Percentiles rank a stretch among this genome's conserved stretches.
phyloP scores from a whole-genome alignment of 441 rosid species.

The California macrophylla region DNA sequence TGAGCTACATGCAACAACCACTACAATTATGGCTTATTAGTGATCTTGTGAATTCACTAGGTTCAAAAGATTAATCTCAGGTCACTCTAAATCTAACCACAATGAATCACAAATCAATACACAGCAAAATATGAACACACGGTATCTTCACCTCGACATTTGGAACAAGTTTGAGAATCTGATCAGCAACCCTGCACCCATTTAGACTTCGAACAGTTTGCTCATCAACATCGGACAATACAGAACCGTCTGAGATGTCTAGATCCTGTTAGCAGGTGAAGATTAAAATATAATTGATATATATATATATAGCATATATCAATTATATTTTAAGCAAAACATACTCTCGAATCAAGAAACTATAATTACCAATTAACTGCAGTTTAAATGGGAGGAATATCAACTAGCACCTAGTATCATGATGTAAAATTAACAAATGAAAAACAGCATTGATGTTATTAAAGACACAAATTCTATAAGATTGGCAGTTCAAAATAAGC shows the following conservation, averaged over 20 bases:
- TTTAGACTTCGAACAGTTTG: constrained; percentile 92
- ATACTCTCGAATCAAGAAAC: background rate
- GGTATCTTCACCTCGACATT: constrained; percentile 49
- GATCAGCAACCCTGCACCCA: constrained; percentile 97
- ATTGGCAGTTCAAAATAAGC: background rate
- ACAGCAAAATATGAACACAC: background rate
- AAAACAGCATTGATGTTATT: background rate
- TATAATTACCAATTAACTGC: background rate
- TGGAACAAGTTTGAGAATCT: constrained; percentile 86
- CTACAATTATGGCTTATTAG: no score
- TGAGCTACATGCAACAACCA: no score
- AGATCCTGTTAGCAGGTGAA: constrained; percentile 43
- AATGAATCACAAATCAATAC: background rate
- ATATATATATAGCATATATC: no score
- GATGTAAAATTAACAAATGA: background rate
- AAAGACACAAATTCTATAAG: no score
- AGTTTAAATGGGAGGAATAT: background rate
- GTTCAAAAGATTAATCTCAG: background rate
- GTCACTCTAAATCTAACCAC: background rate
- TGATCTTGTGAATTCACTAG: background rate
- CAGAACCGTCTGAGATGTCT: constrained; percentile 67
- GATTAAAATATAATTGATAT: background rate
- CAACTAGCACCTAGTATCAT: background rate
- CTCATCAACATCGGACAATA: constrained; percentile 64
- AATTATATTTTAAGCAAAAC: no score